Conservation (phyloP, 805 yeast species). For the Scheffersomyces amazonensis region DNA sequence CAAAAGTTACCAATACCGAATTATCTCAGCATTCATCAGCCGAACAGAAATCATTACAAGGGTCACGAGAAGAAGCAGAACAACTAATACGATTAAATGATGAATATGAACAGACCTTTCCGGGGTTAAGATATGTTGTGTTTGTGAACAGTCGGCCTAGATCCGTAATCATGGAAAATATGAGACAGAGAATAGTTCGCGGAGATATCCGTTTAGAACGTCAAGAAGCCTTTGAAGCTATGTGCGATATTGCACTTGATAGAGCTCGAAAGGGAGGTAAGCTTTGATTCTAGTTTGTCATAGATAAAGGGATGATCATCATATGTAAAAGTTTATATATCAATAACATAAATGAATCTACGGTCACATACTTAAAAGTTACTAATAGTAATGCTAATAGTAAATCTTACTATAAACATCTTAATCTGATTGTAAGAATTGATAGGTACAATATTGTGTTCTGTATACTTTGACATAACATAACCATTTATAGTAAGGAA, state of each 20-base stretch:
- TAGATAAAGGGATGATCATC: too few species aligned
- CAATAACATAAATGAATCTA: too few species aligned
- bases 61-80: slow-evolving; percentile 46
- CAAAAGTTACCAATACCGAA: slow-evolving; percentile 21
- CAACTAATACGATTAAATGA: slow-evolving; percentile 54
- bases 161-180: slow-evolving; percentile 58
- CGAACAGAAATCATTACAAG: slow-evolving; percentile 68
- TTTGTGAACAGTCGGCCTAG: slow-evolving; percentile 85
- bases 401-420: too few species aligned
- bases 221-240: slow-evolving; percentile 70
- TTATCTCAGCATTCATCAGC: slow-evolving; percentile 62
- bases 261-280: slow-evolving; percentile 65
- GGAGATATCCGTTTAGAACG: slow-evolving; percentile 56
- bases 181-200: slow-evolving; percentile 56
- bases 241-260: slow-evolving; percentile 90
- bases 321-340: too few species aligned
- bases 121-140: slow-evolving; percentile 78
- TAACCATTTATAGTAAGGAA: too few species aligned
- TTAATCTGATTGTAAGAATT: too few species aligned
- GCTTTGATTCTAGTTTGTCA: too few species aligned
- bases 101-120: slow-evolving; percentile 57
- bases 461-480: too few species aligned
- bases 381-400: too few species aligned
- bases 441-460: too few species aligned
- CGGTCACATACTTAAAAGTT: too few species aligned